A percentile compares a stretch with the other conserved stretches of the same genome.
Conservation (phyloP, 2,329 filamentous ascomycete species). For the Leptographium procerum region DNA sequence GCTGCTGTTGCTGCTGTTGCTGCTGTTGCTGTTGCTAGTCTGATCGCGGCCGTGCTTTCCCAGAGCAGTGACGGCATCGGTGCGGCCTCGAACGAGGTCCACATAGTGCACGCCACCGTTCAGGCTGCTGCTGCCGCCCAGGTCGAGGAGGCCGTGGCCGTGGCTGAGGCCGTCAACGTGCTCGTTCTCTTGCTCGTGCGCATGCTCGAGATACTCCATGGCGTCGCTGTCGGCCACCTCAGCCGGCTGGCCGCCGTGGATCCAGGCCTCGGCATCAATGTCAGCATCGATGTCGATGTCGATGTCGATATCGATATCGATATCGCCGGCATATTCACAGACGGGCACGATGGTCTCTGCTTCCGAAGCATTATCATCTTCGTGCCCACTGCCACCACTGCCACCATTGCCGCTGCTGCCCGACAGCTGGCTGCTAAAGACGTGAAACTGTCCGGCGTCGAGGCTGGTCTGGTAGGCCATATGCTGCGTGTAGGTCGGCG, state of each 20-base stretch:
- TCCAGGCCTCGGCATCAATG: not conserved
- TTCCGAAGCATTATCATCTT: no score
- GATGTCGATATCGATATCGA: not conserved
- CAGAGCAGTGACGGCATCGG: not conserved
- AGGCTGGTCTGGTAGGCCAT: slow-evolving; percentile 6
- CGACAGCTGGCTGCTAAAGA: slow-evolving; percentile 6
- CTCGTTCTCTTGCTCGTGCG: not conserved
- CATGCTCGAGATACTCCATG: no score
- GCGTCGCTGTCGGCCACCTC: not conserved
- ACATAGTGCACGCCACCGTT: not conserved
- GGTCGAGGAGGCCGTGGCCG: not conserved
- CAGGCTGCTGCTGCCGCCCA: not conserved
- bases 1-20: not conserved
- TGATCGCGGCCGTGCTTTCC: not conserved
- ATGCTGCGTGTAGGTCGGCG: slow-evolving; percentile 7
- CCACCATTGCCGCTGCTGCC: not conserved
- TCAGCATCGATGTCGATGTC: not conserved
- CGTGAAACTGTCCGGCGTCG: slow-evolving; percentile 2
- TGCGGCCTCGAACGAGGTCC: not conserved
- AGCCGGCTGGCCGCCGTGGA: not conserved
- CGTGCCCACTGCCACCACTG: no score
- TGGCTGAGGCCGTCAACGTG: no score
- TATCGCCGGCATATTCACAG: no score
- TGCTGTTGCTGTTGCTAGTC: not conserved
- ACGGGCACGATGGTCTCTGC: no score